Conservation (phyloP, 106 monocot species). For the Xerophyta viscosa region DNA sequence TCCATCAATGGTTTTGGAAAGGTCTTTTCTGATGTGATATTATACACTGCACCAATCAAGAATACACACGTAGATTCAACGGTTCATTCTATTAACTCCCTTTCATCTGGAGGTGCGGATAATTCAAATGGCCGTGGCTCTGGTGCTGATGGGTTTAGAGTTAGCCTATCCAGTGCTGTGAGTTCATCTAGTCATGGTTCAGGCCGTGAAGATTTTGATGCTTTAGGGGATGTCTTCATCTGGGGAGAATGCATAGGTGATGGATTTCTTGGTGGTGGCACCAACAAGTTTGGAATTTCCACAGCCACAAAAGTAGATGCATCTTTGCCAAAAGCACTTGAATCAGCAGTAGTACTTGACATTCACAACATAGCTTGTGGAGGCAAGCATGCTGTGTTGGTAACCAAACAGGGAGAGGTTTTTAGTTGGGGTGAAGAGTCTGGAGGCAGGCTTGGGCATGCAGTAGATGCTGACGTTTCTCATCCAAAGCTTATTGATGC, state of each 20-base stretch:
- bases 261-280: slow-evolving; percentile 42
- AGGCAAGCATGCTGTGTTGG: slow-evolving; percentile 36
- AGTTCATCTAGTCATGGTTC: slow-evolving; percentile 73
- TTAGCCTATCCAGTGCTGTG: slow-evolving; percentile 63
- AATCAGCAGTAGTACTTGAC: slow-evolving; percentile 52
- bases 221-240: slow-evolving; percentile 54
- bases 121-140: slow-evolving; percentile 39
- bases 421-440: slow-evolving; percentile 70
- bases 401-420: slow-evolving; percentile 61
- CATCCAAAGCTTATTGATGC: slow-evolving; percentile 50
- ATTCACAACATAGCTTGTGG: slow-evolving; percentile 55
- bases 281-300: slow-evolving; percentile 18
- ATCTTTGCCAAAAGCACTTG: slow-evolving; percentile 44
- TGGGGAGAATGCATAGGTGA: slow-evolving; percentile 60
- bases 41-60: slow-evolving; percentile 34
- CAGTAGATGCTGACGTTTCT: slow-evolving; percentile 47
- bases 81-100: slow-evolving; percentile 24
- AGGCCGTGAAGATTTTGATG: slow-evolving; percentile 55
- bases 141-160: slow-evolving; percentile 41
- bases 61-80: slow-evolving; percentile 22
- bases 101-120: slow-evolving; percentile 37
- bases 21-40: slow-evolving; percentile 38
- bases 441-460: slow-evolving; percentile 77
- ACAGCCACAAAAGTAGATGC: slow-evolving; percentile 20
- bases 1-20: slow-evolving; percentile 43